These are phyloP conservation scores for Iberis pinnata DNA, from an alignment of 345 rosid genomes.

Conservation along the genomic window DNA sequence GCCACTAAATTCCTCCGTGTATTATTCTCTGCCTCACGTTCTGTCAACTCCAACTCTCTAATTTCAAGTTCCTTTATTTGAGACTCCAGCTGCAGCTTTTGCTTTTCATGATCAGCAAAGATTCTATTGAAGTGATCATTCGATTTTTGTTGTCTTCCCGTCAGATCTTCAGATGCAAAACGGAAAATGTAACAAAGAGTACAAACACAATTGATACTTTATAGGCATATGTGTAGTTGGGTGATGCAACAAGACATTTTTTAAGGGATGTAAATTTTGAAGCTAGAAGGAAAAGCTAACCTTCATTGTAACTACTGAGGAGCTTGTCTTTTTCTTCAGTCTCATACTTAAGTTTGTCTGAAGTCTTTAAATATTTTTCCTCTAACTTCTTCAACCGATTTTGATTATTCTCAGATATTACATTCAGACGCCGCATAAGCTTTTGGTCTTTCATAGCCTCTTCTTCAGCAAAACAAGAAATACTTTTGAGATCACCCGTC, in stretches of 20 bases:
- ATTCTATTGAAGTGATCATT: slow-evolving; percentile 73
- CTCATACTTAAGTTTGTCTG: slow-evolving; percentile 34
- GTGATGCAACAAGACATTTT: slow-evolving; percentile 10
- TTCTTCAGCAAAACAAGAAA: slow-evolving; percentile 73
- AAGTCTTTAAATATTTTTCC: slow-evolving; percentile 50
- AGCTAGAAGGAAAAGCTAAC: slow-evolving; percentile 32
- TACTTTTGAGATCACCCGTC: slow-evolving; percentile 68
- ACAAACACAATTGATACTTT: slow-evolving; percentile 12
- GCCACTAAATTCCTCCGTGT: slow-evolving; percentile 53
- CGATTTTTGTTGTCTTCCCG: slow-evolving; percentile 63
- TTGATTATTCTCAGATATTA: slow-evolving; percentile 46
- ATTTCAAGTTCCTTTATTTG: slow-evolving; percentile 66
- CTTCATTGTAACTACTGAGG: slow-evolving; percentile 70
- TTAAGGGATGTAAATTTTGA: slow-evolving; percentile 5
- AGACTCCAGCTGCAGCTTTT: slow-evolving; percentile 64
- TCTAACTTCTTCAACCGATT: slow-evolving; percentile 50
- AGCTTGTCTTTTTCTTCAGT: slow-evolving; percentile 76
- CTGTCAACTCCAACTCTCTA: slow-evolving; percentile 56
- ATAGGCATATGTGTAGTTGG: slow-evolving; percentile 6
- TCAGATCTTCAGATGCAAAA: slow-evolving; percentile 52
- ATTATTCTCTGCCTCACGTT: slow-evolving; percentile 86
- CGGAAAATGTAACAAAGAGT: background rate
- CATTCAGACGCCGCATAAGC: slow-evolving; percentile 52
- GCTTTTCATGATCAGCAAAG: slow-evolving; percentile 76
- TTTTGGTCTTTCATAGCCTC: slow-evolving; percentile 73